Conservation (phyloP, 2,329 filamentous ascomycete species). For the Alternaria triticimaculans region DNA sequence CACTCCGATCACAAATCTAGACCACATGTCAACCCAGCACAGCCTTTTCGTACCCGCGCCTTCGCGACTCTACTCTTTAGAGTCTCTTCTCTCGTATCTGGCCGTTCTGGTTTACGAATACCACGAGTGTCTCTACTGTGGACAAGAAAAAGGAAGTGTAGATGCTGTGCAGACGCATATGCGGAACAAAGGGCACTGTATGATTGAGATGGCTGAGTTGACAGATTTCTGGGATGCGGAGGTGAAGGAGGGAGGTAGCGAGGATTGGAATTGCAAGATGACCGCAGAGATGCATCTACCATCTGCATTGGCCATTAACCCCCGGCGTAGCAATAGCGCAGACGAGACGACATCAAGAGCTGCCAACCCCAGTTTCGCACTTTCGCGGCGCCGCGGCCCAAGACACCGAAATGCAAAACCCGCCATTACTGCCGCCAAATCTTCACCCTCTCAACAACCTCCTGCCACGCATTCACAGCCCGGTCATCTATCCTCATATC, state of each 20-base stretch:
- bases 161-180: conserved; percentile 10
- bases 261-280: not conserved
- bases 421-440: fast-evolving
- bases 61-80: not conserved
- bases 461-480: not conserved
- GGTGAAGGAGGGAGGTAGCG: not conserved
- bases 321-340: not conserved
- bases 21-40: conserved; percentile 1
- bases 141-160: not conserved
- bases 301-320: not conserved
- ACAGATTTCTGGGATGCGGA: not conserved
- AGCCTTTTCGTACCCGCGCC: not conserved
- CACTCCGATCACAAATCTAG: not conserved
- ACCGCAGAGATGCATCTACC: not conserved
- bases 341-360: not conserved
- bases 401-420: not conserved
- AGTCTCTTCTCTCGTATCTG: conserved; percentile 3
- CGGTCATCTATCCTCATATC: not conserved
- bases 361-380: not conserved
- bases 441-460: not conserved
- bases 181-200: conserved; percentile 5
- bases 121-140: conserved; percentile 7
- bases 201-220: not conserved
- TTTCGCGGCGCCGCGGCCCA: not conserved
- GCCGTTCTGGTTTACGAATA: not conserved